These are phyloP conservation scores for Ophiostoma angusticollis DNA, from an alignment of 2,329 filamentous ascomycete genomes.

Conservation along the genomic window DNA sequence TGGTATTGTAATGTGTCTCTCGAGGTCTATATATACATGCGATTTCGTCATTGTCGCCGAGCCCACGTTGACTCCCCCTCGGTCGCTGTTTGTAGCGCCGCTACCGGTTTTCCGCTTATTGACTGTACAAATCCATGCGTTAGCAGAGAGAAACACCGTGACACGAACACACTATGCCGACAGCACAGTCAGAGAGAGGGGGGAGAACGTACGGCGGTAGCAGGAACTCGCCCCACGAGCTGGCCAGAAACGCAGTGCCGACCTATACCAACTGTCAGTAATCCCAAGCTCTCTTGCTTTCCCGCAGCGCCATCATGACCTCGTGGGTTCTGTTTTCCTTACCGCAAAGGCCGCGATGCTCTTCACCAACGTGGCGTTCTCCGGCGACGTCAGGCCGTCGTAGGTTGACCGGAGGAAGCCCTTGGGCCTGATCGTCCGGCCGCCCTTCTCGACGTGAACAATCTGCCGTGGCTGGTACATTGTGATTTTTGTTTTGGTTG, in stretches of 20 bases:
- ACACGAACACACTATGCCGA: too few relatives aligned
- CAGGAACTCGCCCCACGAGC: conserved; percentile 44
- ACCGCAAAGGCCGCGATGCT: conserved; percentile 49
- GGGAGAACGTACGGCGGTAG: conserved; percentile 34
- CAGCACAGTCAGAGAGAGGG: too few relatives aligned
- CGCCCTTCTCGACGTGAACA: conserved; percentile 34
- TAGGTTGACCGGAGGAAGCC: conserved; percentile 42
- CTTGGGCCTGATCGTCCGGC: conserved; percentile 30
- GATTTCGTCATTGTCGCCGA: too few relatives aligned
- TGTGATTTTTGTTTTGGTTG: conserved; percentile 14
- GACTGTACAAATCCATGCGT: too few relatives aligned
- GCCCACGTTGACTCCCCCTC: too few relatives aligned
- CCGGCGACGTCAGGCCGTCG: conserved; percentile 44
- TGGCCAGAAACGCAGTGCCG: conserved; percentile 46
- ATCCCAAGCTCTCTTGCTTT: neutral
- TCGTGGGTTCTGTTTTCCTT: too few relatives aligned
- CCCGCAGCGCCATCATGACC: too few relatives aligned
- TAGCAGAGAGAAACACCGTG: too few relatives aligned
- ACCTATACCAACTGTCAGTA: conserved; percentile 25
- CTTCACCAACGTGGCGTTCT: conserved; percentile 51
- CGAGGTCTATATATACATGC: too few relatives aligned
- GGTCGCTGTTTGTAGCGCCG: too few relatives aligned
- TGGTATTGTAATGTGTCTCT: too few relatives aligned
- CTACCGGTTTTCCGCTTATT: too few relatives aligned
- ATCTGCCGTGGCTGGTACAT: conserved; percentile 49